A percentile compares a stretch with the other conserved stretches of the same genome.
Conservation (phyloP, 148 eudicot species). For the Mesembryanthemum crystallinum region DNA sequence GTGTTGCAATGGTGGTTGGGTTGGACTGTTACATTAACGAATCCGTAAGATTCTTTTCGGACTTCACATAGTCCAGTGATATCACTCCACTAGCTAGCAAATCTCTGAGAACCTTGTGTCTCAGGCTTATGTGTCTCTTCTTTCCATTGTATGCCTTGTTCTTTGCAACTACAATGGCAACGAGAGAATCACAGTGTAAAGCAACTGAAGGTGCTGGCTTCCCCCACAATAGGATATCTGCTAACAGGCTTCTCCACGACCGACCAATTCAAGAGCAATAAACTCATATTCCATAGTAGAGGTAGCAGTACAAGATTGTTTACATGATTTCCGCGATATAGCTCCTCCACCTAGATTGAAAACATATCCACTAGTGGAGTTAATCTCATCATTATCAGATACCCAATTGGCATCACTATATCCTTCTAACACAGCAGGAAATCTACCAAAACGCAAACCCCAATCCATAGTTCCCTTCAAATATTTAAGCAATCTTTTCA, state of each 20-base stretch:
- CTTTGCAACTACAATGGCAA: background rate
- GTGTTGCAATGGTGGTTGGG: no score
- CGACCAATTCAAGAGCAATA: background rate
- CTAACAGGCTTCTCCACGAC: background rate
- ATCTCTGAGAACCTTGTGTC: background rate
- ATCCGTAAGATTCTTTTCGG: background rate
- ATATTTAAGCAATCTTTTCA: constrained; percentile 5
- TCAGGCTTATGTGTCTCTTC: background rate
- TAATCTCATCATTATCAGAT: background rate
- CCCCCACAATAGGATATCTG: background rate
- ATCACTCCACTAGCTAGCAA: background rate
- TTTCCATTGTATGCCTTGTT: constrained; percentile 2
- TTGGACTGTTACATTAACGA: no score
- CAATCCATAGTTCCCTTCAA: constrained; percentile 4
- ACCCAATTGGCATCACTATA: background rate
- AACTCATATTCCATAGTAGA: no score
- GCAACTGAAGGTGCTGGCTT: background rate
- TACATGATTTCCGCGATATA: background rate
- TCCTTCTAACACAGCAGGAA: constrained; percentile 4
- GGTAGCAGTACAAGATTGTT: background rate
- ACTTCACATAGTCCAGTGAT: constrained; percentile 7
- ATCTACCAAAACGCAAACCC: background rate
- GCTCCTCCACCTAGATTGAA: background rate
- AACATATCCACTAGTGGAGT: background rate
- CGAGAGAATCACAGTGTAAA: background rate